Conservation (phyloP, 352 stramenopile genomes). For the Blastocystis sp. region DNA sequence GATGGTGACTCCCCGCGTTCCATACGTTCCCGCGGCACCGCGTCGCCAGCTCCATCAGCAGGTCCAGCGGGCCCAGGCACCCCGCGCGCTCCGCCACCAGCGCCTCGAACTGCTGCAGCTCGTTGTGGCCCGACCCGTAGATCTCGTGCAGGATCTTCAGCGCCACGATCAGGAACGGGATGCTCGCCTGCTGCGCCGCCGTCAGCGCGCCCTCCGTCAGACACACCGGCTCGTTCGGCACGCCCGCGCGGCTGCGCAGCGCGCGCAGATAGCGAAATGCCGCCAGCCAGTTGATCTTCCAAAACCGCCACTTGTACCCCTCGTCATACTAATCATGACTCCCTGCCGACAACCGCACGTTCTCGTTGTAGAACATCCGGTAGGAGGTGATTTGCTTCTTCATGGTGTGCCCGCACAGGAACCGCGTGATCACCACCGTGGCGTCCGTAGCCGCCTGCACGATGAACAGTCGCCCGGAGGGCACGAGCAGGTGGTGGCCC, state of each 20-base stretch:
- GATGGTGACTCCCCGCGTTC: constrained; percentile 8
- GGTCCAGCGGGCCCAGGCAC: constrained; percentile 31
- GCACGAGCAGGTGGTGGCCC: constrained; percentile 17
- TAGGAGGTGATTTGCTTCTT: constrained; percentile 40
- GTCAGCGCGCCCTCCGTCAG: background rate
- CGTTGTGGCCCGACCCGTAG: constrained; percentile 39
- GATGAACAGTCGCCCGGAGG: constrained; percentile 28
- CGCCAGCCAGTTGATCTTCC: constrained; percentile 42
- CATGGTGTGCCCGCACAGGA: constrained; percentile 40
- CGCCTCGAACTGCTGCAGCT: constrained; percentile 48
- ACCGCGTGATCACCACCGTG: constrained; percentile 40
- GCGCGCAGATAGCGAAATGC: constrained; percentile 21
- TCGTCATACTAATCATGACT: constrained; percentile 17
- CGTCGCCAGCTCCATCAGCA: constrained; percentile 60
- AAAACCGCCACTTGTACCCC: constrained; percentile 65
- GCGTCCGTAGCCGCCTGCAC: constrained; percentile 8
- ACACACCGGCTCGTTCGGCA: background rate
- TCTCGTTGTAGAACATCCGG: constrained; percentile 14
- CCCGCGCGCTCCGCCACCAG: constrained; percentile 7
- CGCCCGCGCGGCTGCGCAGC: background rate
- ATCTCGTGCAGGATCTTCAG: constrained; percentile 66
- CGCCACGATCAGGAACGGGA: constrained; percentile 59
- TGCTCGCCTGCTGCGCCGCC: background rate
- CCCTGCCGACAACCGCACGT: background rate
- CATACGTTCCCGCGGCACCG: constrained; percentile 38